A percentile compares a stretch with the other conserved stretches of the same genome.
These are phyloP conservation scores for Capronia epimyces DNA, from an alignment of 2,329 filamentous ascomycete genomes.

Conservation along the genomic window DNA sequence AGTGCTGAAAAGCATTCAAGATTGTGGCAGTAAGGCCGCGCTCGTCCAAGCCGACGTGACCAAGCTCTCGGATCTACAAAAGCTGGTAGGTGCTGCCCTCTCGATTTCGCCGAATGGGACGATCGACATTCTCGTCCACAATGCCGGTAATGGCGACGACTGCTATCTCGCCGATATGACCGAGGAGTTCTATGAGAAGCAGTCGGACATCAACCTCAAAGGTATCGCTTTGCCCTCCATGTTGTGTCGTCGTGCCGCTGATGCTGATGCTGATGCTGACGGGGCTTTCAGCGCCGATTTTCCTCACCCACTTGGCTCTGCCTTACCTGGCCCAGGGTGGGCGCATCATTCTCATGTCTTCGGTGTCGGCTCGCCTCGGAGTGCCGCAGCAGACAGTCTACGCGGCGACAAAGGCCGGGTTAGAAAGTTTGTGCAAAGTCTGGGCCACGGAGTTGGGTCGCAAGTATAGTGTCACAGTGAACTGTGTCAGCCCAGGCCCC, in stretches of 20 bases:
- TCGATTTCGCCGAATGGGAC: background rate
- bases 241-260: no score
- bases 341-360: constrained; percentile 26
- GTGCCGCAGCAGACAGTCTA: constrained; percentile 66
- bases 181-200: constrained; percentile 18
- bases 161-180: constrained; percentile 26
- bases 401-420: constrained; percentile 66
- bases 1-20: constrained; percentile 60
- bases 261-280: no score
- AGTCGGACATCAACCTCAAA: constrained; percentile 8
- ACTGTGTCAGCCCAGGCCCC: constrained; percentile 59
- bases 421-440: constrained; percentile 67
- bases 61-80: background rate
- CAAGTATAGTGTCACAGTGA: constrained; percentile 57
- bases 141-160: constrained; percentile 25
- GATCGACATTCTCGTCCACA: constrained; percentile 22
- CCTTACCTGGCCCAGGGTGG: constrained; percentile 9
- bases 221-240: background rate
- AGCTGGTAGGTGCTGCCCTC: background rate
- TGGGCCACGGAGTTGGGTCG: constrained; percentile 65
- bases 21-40: constrained; percentile 48
- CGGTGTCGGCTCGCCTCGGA: constrained; percentile 36
- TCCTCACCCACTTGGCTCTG: constrained; percentile 27
- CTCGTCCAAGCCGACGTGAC: constrained; percentile 5
- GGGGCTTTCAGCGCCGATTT: background rate